Percentiles rank a stretch among this genome's conserved stretches.
Evolutionary conservation across 352 stramenopile species (phyloP).

Genomic region (Pythium phragmitis): DNA sequence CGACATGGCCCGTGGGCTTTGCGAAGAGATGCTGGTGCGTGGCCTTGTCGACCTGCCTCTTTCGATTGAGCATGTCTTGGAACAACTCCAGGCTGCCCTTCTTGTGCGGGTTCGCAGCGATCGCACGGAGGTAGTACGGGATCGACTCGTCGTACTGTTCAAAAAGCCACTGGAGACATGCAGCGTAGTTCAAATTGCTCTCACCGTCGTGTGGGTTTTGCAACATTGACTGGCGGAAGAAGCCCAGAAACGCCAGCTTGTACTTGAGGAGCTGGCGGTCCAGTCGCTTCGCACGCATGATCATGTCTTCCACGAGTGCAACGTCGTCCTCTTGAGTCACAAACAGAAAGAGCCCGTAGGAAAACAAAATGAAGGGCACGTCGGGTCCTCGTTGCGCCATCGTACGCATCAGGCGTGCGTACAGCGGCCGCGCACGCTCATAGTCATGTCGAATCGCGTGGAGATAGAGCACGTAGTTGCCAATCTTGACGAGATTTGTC

Average conservation of each 20-base stretch:
- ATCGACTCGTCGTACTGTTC: slow-evolving; percentile 57
- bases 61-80: slow-evolving; percentile 69
- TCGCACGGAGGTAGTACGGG: slow-evolving; percentile 62
- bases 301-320: slow-evolving; percentile 63
- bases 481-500: slow-evolving; percentile 68
- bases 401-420: slow-evolving; percentile 61
- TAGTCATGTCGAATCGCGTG: slow-evolving; percentile 80
- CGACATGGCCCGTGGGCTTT: slow-evolving; percentile 17
- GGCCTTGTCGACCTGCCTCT: slow-evolving; percentile 36
- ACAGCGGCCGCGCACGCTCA: slow-evolving; percentile 69
- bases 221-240: slow-evolving; percentile 74
- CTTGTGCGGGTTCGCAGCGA: slow-evolving; percentile 65
- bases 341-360: slow-evolving; percentile 71
- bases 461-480: slow-evolving; percentile 83
- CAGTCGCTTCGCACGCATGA: slow-evolving; percentile 48
- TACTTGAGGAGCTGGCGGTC: slow-evolving; percentile 67
- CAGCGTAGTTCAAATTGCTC: slow-evolving; percentile 79
- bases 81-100: slow-evolving; percentile 66
- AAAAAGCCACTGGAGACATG: slow-evolving; percentile 74
- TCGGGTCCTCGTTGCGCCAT: slow-evolving; percentile 78
- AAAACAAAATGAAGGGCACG: slow-evolving; percentile 77
- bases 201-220: slow-evolving; percentile 58
- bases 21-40: slow-evolving; percentile 29
- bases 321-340: slow-evolving; percentile 73
- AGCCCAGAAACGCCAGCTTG: slow-evolving; percentile 74